Evolutionary conservation across 148 eudicot genomes (phyloP).

Genomic region (Camellia lanceoleosa): DNA sequence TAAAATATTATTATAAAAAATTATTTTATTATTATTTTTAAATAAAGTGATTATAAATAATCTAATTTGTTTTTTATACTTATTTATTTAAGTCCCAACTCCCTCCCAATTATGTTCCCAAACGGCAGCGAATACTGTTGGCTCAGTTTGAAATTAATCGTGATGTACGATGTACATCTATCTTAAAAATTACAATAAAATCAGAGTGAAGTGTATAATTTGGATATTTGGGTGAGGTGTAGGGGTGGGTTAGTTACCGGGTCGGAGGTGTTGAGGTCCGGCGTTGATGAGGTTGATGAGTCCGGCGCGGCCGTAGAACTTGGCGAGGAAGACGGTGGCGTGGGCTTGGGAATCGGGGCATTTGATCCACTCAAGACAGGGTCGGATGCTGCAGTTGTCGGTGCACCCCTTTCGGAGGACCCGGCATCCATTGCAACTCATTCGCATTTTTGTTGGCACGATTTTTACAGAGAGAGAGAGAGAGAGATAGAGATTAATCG

Average conservation of each 20-base stretch:
- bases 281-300: constrained; percentile 72
- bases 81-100: no score
- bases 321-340: constrained; percentile 88
- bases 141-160: no score
- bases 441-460: constrained; percentile 44
- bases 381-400: constrained; percentile 61
- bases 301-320: constrained; percentile 90
- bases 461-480: not conserved
- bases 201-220: no score
- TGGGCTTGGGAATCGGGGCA: constrained; percentile 67
- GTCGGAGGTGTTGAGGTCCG: constrained; percentile 70
- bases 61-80: no score
- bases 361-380: constrained; percentile 76
- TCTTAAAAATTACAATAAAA: not conserved
- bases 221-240: no score
- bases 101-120: no score
- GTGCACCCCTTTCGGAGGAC: constrained; percentile 79
- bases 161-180: not conserved
- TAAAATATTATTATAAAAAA: no score
- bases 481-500: not conserved
- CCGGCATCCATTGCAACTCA: constrained; percentile 86
- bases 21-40: no score
- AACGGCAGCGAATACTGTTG: no score
- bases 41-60: no score
- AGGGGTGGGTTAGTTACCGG: constrained; percentile 36